phyloP scores from a whole-genome alignment of 1,139 yeast species.

The Yamadazyma sp. region DNA sequence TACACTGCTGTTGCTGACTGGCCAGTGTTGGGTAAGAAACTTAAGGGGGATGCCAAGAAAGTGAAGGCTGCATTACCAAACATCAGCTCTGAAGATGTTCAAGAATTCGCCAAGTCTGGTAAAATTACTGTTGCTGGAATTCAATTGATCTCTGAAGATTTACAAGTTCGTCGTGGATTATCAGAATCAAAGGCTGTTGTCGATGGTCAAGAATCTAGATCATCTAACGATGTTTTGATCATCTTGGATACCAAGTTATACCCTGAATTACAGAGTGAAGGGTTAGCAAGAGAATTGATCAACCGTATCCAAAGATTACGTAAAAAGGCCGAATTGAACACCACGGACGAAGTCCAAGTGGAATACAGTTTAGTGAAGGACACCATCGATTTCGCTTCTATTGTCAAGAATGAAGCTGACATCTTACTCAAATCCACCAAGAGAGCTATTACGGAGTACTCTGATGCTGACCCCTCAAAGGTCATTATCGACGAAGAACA shows the following conservation, averaged over 20 bases:
- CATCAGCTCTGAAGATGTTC: constrained; percentile 80
- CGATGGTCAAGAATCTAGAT: constrained; percentile 82
- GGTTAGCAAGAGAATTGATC: constrained; percentile 92
- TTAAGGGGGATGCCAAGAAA: constrained; percentile 88
- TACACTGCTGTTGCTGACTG: constrained; percentile 97
- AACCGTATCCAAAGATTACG: constrained; percentile 98
- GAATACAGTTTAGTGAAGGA: constrained; percentile 75
- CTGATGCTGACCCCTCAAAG: constrained; percentile 35
- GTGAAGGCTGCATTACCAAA: constrained; percentile 92
- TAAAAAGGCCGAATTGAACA: constrained; percentile 92
- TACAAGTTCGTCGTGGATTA: constrained; percentile 86
- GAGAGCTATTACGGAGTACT: constrained; percentile 49
- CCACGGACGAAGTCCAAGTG: constrained; percentile 92
- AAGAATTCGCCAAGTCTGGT: constrained; percentile 70
- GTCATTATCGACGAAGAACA: constrained; percentile 90
- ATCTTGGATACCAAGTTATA: constrained; percentile 86
- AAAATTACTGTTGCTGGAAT: constrained; percentile 86
- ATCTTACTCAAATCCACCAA: constrained; percentile 78
- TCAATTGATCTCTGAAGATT: constrained; percentile 80
- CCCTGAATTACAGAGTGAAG: constrained; percentile 89
- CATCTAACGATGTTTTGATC: constrained; percentile 85
- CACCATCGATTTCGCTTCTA: constrained; percentile 64
- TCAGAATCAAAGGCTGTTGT: constrained; percentile 60
- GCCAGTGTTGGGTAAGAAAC: constrained; percentile 97
- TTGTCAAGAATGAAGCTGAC: constrained; percentile 63